Evolutionary conservation across 345 rosid genomes (phyloP).

Genomic region (Erodium maritimum): DNA sequence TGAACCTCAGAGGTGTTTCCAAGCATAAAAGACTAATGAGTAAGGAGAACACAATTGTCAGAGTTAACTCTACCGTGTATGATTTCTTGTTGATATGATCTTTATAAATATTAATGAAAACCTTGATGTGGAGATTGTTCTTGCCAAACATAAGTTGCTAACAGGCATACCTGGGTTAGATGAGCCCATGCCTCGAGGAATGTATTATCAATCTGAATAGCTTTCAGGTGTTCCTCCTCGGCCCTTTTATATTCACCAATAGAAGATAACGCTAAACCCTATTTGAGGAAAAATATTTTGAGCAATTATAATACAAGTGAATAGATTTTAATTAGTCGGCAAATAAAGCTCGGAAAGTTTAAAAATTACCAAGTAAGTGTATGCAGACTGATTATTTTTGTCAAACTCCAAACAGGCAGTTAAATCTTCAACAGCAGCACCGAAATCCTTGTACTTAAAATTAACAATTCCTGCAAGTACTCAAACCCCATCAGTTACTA

Average conservation of each 20-base stretch:
- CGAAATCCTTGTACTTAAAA: constrained; percentile 84
- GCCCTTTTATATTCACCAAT: constrained; percentile 70
- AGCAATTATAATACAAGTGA: constrained; percentile 13
- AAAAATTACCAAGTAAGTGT: constrained; percentile 66
- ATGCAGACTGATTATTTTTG: constrained; percentile 78
- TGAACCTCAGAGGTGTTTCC: too few relatives aligned
- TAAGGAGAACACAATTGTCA: too few relatives aligned
- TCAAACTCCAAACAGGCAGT: constrained; percentile 77
- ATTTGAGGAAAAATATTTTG: constrained; percentile 11
- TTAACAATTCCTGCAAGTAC: constrained; percentile 72
- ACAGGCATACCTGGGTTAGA: constrained; percentile 57
- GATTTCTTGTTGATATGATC: too few relatives aligned
- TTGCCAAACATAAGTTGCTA: neutral
- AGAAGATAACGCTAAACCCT: constrained; percentile 75
- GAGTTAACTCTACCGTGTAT: too few relatives aligned
- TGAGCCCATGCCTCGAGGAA: constrained; percentile 91
- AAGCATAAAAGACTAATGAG: too few relatives aligned
- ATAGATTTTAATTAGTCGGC: neutral
- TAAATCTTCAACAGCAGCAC: constrained; percentile 76
- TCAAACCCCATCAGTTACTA: constrained; percentile 10
- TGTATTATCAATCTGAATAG: constrained; percentile 65
- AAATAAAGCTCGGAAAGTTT: constrained; percentile 9
- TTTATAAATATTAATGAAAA: too few relatives aligned
- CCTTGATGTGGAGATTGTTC: too few relatives aligned
- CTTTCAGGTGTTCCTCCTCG: constrained; percentile 76